Evolutionary conservation across 139 green algal species (phyloP).

Genomic region (Nannochloris sp.): DNA sequence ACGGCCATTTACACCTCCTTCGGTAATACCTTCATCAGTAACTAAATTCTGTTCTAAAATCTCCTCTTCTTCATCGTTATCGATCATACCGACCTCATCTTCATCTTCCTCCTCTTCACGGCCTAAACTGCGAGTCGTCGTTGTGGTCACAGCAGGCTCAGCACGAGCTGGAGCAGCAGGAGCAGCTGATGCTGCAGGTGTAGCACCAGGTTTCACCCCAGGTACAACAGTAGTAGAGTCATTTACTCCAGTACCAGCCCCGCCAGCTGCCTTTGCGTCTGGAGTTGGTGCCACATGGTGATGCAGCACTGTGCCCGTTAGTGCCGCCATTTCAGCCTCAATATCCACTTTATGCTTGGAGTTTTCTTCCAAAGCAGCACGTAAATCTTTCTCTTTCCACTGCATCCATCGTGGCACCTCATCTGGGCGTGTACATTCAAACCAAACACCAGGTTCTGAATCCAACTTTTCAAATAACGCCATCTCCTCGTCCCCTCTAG

Average conservation of each 20-base stretch:
- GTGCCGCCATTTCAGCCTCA: not conserved
- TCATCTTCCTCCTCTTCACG: not conserved
- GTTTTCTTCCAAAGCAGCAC: not conserved
- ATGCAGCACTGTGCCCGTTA: conserved; percentile 26
- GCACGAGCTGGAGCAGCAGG: not conserved
- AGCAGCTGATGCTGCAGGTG: not conserved
- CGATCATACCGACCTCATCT: conserved; percentile 18
- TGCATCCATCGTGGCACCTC: conserved; percentile 11
- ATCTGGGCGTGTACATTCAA: not conserved
- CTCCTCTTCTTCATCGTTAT: conserved; percentile 29
- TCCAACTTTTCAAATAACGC: conserved; percentile 41
- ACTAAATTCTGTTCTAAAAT: conserved; percentile 15
- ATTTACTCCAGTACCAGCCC: not conserved
- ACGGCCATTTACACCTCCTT: not conserved
- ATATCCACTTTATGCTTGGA: not conserved
- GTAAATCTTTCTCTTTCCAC: conserved; percentile 1
- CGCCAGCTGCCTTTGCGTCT: not conserved
- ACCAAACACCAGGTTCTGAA: conserved; percentile 22
- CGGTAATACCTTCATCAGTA: conserved; percentile 5
- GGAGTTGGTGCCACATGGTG: conserved; percentile 16
- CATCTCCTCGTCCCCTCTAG: conserved; percentile 32
- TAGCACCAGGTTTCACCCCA: not conserved
- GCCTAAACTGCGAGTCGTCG: not conserved
- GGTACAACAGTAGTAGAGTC: not conserved
- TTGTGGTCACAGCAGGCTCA: not conserved